Evolutionary conservation across 805 yeast species (phyloP).

Genomic region (Vanderwaltozyma tropicalis): DNA sequence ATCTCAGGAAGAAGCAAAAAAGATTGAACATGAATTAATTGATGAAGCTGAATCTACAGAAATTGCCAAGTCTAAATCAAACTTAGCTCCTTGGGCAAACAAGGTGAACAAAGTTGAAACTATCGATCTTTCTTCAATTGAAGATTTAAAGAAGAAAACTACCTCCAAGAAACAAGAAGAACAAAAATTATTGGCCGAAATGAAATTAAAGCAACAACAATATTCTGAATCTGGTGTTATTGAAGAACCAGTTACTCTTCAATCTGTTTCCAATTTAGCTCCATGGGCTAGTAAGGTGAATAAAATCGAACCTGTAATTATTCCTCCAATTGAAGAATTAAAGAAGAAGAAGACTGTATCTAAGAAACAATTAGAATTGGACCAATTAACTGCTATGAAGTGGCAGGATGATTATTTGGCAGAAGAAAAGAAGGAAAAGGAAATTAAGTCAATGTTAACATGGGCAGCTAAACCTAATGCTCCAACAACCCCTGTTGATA

Average conservation of each 20-base stretch:
- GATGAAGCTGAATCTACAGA: neutral
- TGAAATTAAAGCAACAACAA: conserved; percentile 5
- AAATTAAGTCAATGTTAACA: conserved; percentile 16
- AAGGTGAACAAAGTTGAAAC: conserved; percentile 9
- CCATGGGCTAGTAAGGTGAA: conserved; percentile 23
- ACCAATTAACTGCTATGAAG: conserved; percentile 11
- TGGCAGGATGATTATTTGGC: conserved; percentile 13
- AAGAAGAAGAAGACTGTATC: conserved; percentile 13
- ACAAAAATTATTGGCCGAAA: conserved; percentile 2
- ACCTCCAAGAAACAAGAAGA: conserved; percentile 7
- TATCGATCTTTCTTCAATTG: conserved; percentile 12
- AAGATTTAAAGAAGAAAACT: conserved; percentile 9
- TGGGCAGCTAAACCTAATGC: conserved; percentile 22
- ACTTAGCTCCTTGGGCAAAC: conserved; percentile 24
- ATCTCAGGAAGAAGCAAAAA: neutral
- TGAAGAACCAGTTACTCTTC: conserved; percentile 9
- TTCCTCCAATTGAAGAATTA: conserved; percentile 11
- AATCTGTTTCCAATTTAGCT: conserved; percentile 11
- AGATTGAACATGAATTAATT: neutral
- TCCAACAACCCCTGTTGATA: conserved; percentile 8
- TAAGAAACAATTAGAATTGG: conserved; percentile 4
- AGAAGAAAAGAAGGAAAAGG: conserved; percentile 15
- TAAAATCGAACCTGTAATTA: conserved; percentile 10
- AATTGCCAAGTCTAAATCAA: conserved; percentile 3
- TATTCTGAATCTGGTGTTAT: conserved; percentile 3